These are phyloP conservation scores for Metarhizium humberi DNA, from an alignment of 2,329 filamentous ascomycete species.

Conservation along the genomic window DNA sequence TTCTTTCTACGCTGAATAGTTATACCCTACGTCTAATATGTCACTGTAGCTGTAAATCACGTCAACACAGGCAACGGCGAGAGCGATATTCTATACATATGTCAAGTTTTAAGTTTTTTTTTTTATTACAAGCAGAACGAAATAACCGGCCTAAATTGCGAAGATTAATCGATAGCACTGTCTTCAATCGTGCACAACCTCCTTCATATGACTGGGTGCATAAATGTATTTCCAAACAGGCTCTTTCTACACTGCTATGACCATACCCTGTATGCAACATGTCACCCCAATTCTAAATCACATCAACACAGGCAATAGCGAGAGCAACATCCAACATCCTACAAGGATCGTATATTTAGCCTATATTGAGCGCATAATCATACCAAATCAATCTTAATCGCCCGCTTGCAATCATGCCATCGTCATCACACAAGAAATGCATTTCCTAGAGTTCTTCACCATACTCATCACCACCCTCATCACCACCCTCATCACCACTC, in stretches of 20 bases:
- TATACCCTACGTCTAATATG: background rate
- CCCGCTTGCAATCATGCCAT: background rate
- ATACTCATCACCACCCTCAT: background rate
- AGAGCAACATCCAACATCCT: background rate
- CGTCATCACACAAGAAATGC: background rate
- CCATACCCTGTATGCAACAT: background rate
- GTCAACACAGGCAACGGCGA: background rate
- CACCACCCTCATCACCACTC: background rate
- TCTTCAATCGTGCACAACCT: no score
- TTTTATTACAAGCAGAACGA: no score
- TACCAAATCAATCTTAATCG: background rate
- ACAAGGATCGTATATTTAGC: background rate
- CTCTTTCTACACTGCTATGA: background rate
- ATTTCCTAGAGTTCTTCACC: background rate
- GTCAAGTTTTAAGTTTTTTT: background rate
- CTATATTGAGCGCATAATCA: background rate
- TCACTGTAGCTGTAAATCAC: background rate
- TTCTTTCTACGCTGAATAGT: background rate
- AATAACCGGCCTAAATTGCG: no score
- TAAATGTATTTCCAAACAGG: no score
- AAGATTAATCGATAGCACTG: no score
- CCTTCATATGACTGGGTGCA: no score
- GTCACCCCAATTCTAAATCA: background rate
- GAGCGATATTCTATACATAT: background rate
- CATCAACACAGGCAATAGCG: background rate